Conservation (phyloP, 2,329 filamentous ascomycete species). For the Grosmannia penicillata region DNA sequence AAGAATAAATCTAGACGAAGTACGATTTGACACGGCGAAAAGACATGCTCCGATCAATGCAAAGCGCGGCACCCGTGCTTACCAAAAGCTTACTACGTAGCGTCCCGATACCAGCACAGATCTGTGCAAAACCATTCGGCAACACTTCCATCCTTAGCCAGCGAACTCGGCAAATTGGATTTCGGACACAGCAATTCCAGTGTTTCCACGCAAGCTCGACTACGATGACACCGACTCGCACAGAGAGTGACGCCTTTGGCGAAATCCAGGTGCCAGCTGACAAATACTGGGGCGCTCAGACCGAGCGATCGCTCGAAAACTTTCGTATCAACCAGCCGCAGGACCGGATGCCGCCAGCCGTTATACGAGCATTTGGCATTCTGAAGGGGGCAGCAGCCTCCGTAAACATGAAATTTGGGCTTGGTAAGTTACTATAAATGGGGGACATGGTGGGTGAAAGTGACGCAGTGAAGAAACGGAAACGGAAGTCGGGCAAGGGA, state of each 20-base stretch:
- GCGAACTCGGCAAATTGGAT: not conserved
- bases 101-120: not conserved
- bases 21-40: no score
- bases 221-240: slow-evolving; percentile 41
- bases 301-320: slow-evolving; percentile 88
- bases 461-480: no score
- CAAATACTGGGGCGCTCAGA: slow-evolving; percentile 98
- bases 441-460: not conserved
- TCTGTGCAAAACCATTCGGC: not conserved
- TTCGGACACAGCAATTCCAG: not conserved
- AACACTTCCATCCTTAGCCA: not conserved
- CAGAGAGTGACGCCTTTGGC: slow-evolving; percentile 95
- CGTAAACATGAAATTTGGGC: slow-evolving; percentile 89
- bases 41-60: slow-evolving; percentile 9
- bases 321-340: slow-evolving; percentile 99
- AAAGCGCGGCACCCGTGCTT: slow-evolving; percentile 5
- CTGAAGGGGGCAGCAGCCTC: slow-evolving; percentile 92
- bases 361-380: slow-evolving; percentile 89
- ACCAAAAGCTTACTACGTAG: slow-evolving; percentile 7
- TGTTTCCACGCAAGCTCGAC: slow-evolving; percentile 7
- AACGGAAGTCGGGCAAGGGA: no score
- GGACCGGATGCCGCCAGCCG: slow-evolving; percentile 91
- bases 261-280: slow-evolving; percentile 82
- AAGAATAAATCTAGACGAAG: no score
- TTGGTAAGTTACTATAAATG: slow-evolving; percentile 22